Percentiles rank a stretch among this genome's conserved stretches.
phyloP scores from a whole-genome alignment of 2,329 filamentous ascomycete species.

The Aspergillus luchuensis region DNA sequence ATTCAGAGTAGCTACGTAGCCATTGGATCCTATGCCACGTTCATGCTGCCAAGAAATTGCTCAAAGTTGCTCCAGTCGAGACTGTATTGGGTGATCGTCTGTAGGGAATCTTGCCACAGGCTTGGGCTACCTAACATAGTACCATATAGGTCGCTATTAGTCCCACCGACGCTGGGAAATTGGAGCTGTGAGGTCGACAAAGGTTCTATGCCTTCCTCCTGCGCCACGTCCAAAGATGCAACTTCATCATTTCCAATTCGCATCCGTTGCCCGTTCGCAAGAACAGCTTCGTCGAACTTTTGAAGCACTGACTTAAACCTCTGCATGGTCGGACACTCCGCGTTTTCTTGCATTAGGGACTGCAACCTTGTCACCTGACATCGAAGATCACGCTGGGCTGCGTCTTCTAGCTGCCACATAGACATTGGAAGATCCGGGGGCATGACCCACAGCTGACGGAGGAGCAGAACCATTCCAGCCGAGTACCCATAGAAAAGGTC shows the following conservation, averaged over 20 bases:
- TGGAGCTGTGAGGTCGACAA: background rate
- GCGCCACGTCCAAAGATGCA: background rate
- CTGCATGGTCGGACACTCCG: background rate
- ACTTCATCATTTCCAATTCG: background rate
- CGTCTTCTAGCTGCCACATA: background rate
- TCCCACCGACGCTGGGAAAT: background rate
- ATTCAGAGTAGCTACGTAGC: background rate
- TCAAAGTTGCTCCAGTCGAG: constrained; percentile 1
- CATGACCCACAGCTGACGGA: background rate
- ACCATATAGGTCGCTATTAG: background rate
- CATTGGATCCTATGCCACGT: background rate
- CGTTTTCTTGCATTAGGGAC: background rate
- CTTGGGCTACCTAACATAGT: background rate
- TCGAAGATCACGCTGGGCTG: background rate
- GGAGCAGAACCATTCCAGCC: background rate
- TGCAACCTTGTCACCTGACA: background rate
- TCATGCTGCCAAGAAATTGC: background rate
- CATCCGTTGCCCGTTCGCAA: background rate
- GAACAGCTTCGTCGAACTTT: background rate
- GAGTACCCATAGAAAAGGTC: background rate
- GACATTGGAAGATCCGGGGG: background rate
- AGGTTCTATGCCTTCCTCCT: background rate
- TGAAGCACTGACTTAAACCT: background rate
- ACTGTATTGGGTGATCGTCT: background rate
- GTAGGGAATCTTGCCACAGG: background rate